Evolutionary conservation across 306 rosid genomes (phyloP), one percentile per base, ranked within the genome.

Genomic region (Corylus heterophylla): DNA sequence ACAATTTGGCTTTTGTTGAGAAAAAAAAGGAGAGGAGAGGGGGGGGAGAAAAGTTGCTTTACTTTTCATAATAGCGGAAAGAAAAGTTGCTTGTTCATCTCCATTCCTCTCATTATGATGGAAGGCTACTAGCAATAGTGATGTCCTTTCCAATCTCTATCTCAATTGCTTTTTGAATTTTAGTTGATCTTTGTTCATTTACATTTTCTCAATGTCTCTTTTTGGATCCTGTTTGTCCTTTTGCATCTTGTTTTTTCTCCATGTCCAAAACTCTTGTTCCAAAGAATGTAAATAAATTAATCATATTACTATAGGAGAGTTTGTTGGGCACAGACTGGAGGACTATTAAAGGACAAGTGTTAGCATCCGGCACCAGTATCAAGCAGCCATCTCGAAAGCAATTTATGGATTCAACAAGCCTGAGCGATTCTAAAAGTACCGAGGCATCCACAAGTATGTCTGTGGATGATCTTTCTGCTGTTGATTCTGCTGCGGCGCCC

Each of bases 371-470:
- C 37, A 85, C 86, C 84, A 83, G 87, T 66, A 80, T 76, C 81
- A 83, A 89, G 80, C 98, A 88, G 77, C 85, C 93, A 25, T 80
- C 92, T 59, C 87, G 93, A 69, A 96, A 91, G 86, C 94, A 84
- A 72, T 88, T 92, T 83, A 74, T 87, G 51, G 99, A 96, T 76
- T 83, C 92, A 42, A 51, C 75, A 25, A 90, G 93, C 87, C 86
- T 88, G 7, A 86, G 96, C 25, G 97, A 91, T 83, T 92, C 94
- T 0, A 96, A 91, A 84, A 93, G 98, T 71, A 91, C 92, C 0
- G 99, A 91, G 88, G 94, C 93, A 79, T 96, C 94, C 0, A 90
- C 92, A 55, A 93, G 93, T 83, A 74, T 96, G 78, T 93, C 96
- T 11, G 82, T 88, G 29, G 98, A 96, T 61, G 99, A 91, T 47